These are phyloP conservation scores for Xylariaceae sp. DNA, from an alignment of 2,329 filamentous ascomycete species.

Conservation along the genomic window DNA sequence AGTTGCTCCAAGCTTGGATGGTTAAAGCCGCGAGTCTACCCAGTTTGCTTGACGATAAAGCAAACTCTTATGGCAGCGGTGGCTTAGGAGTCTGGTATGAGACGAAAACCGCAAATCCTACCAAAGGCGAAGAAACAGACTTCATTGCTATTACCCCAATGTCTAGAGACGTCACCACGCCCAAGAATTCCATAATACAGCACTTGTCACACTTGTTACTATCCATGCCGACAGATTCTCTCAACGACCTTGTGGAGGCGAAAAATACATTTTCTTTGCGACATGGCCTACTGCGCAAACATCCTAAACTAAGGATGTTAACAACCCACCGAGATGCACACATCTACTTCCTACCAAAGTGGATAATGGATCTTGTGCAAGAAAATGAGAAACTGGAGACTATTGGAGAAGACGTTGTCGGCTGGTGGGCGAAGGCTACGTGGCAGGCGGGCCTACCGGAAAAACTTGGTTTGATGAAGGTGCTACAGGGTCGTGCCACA, in stretches of 20 bases:
- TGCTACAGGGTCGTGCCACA: slow-evolving; percentile 50
- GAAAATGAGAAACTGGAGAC: slow-evolving; percentile 79
- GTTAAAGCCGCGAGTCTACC: slow-evolving; percentile 69
- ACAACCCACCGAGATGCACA: slow-evolving; percentile 86
- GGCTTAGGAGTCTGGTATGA: slow-evolving; percentile 90
- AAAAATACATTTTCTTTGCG: slow-evolving; percentile 70
- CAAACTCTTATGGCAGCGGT: slow-evolving; percentile 55
- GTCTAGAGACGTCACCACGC: slow-evolving; percentile 51
- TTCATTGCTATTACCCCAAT: slow-evolving; percentile 78
- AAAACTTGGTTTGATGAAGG: slow-evolving; percentile 68
- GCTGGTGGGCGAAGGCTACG: slow-evolving; percentile 91
- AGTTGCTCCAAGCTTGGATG: slow-evolving; percentile 89
- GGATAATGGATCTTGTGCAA: slow-evolving; percentile 80
- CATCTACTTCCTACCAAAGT: slow-evolving; percentile 89
- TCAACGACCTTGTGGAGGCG: slow-evolving; percentile 77
- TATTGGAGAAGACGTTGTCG: slow-evolving; percentile 84
- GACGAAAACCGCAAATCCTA: slow-evolving; percentile 67
- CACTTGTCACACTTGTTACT: slow-evolving; percentile 76
- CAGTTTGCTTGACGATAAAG: slow-evolving; percentile 50
- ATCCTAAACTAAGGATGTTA: slow-evolving; percentile 73
- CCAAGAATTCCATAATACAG: slow-evolving; percentile 61
- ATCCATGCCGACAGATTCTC: slow-evolving; percentile 80
- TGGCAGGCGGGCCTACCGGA: slow-evolving; percentile 81
- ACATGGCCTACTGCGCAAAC: slow-evolving; percentile 68
- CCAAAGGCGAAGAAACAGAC: slow-evolving; percentile 90